Conservation (phyloP, 306 rosid species). For the Morella rubra region DNA sequence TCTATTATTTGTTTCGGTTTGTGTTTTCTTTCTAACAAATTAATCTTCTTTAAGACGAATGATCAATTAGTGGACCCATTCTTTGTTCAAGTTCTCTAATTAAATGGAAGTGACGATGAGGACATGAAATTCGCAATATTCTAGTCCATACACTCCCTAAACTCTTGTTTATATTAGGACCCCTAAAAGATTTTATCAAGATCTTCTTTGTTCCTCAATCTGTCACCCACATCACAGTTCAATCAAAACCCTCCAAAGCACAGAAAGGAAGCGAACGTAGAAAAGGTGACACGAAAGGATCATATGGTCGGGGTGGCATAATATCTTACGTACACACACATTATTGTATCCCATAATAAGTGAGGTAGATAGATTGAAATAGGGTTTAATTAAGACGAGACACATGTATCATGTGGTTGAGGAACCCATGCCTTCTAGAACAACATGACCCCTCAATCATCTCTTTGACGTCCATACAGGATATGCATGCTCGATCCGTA, state of each 20-base stretch:
- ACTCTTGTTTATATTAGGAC: background rate
- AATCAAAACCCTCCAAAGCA: background rate
- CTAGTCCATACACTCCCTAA: background rate
- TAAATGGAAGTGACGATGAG: no score
- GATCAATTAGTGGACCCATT: no score
- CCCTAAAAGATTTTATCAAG: background rate
- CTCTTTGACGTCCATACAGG: background rate
- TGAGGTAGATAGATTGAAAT: background rate
- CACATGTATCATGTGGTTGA: background rate
- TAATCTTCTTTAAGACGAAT: no score
- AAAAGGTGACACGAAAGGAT: background rate
- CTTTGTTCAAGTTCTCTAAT: no score
- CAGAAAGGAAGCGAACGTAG: background rate
- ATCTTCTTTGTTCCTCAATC: background rate
- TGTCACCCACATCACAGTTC: background rate
- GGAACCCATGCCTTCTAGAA: background rate
- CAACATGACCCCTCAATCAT: background rate
- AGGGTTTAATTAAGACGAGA: background rate
- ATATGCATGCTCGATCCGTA: background rate
- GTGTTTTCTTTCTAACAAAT: no score
- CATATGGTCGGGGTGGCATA: background rate
- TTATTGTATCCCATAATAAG: no score
- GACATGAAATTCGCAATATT: background rate
- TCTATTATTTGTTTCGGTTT: no score
- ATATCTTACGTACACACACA: no score